Evolutionary conservation across 495 filamentous ascomycete species (phyloP).

Genomic region (Corynascus novoguineensis): DNA sequence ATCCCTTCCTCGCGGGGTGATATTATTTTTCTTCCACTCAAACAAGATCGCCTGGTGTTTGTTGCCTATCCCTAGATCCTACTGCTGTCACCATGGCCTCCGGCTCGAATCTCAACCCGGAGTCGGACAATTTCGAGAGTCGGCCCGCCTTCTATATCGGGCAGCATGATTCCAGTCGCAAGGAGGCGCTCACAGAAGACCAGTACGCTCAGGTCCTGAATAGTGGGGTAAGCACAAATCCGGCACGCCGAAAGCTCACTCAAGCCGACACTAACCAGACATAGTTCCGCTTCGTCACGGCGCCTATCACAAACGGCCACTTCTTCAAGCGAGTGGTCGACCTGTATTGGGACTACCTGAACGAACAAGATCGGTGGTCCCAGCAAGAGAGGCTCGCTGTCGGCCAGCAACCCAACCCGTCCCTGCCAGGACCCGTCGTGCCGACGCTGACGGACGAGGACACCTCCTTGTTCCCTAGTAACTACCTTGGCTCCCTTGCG

Average conservation of each 20-base stretch:
- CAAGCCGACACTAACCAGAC: conserved; percentile 6
- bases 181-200: conserved; percentile 53
- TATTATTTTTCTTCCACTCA: not conserved
- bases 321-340: conserved; percentile 73
- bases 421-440: conserved; percentile 49
- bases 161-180: conserved; percentile 70
- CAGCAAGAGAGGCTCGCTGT: conserved; percentile 16
- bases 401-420: conserved; percentile 24
- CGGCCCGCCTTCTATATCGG: conserved; percentile 70
- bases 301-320: conserved; percentile 74
- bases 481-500: conserved; percentile 63
- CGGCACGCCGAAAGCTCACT: not conserved
- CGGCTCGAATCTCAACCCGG: conserved; percentile 33
- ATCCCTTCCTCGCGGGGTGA: not conserved
- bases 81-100: conserved; percentile 22
- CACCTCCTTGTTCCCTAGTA: conserved; percentile 66
- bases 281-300: conserved; percentile 91
- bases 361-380: conserved; percentile 25
- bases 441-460: conserved; percentile 67
- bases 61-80: not conserved
- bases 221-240: conserved; percentile 46
- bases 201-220: conserved; percentile 65
- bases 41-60: not conserved
- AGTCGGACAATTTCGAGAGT: conserved; percentile 44
- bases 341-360: conserved; percentile 54